Base-by-base conservation (phyloP, 495 filamentous ascomycete genomes). In the Aspergillus nanangensis region DNA sequence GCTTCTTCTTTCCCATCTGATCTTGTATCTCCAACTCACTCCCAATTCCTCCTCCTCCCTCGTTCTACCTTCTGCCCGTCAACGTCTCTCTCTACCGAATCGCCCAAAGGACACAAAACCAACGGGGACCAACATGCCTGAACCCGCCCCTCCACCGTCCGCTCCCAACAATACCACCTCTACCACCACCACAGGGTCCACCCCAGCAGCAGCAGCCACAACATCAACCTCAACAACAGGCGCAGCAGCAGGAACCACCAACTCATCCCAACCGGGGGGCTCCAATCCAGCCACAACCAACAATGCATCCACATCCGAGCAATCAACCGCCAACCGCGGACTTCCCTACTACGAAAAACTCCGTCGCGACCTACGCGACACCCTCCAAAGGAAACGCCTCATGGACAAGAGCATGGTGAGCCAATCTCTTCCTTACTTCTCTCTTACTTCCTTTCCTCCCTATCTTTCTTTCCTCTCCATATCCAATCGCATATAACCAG, bases 271-370 rank as follows among this genome's bases (percentile, higher is more conserved):
- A 14, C 31, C 32, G 29, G 23, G 33, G 14, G 15, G 19, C 4
- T 18, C 33, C n/a, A 3, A 25, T 23, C 5, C 40, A 2, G 33
- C n/a, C 13, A 29, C 39, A 15, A 40, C 38, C 25, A 33, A 25
- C 42, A 37, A 42, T 38, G 38, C 5, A 44, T 37, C 21, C 15
- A 17, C 39, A 36, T 29, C 35, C 43, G 31, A 39, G 17, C 14
- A 45, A 45, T 14, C 40, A 44, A 24, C 32, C 15, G 35, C 47
- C 17, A 73, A 69, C 54, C 66, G 78, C 52, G 70, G 75, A 21
- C 52, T 85, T 27, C 82, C 82, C 17, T 86, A 86, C 65, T 88
- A 88, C 53, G 85, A 88, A 63, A 84, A 84, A 56, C 68, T 88
- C 13, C 75, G 83, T 17, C 77, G 81, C 35, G 81, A 87, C 44